Base-by-base conservation (phyloP, 129 eudicot genomes). In the Lonicera japonica region DNA sequence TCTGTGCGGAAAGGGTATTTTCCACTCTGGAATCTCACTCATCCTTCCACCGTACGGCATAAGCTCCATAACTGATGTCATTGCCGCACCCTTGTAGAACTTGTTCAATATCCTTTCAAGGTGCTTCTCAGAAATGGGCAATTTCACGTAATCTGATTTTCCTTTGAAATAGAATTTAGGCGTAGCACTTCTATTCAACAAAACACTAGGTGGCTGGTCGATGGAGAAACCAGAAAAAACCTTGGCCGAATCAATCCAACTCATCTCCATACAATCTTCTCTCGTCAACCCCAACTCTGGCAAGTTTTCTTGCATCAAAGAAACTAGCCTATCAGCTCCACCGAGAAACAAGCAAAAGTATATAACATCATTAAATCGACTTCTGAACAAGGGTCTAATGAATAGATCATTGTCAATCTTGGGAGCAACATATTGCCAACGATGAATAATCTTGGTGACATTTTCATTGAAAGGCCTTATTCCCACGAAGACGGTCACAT, bases 21-120 rank as follows among this genome's bases (percentile, higher is more conserved):
- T 75, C 9, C 71, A 68, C 29, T 78, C 82, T 1, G 75, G 24
- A 29, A 87, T 78, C 56, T 76, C 77, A 8, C 60, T 65, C 91
- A 87, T 83, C 19, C 72, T 74, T 54, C 91, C 91, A 36, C 91
- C 95, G 0, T 65, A 77, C 1, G 95, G 85, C 19, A 62, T 69
- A 14, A 75, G 48, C 2, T 73, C 25, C 15, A 80, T 41, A 9
- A 3, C 65, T 0, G 72, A 71, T 11, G 36, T 0, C 38, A 4
- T 11, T 16, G 21, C 14, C 68, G 23, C 59, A 63, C 47, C 29
- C 60, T 63, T 70, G 1, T 38, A 5, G 50, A 72, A 60, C 48
- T 21, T 47, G 9, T 60, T 67, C 63, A 77, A 79, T 1, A 80
- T 65, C 1, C 56, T 70, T 69, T 75, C 34, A 46, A 77, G 25